Evolutionary conservation across 441 rosid species (phyloP), one percentile per base, ranked within the genome.

Genomic region (Aquilaria agallochum): DNA sequence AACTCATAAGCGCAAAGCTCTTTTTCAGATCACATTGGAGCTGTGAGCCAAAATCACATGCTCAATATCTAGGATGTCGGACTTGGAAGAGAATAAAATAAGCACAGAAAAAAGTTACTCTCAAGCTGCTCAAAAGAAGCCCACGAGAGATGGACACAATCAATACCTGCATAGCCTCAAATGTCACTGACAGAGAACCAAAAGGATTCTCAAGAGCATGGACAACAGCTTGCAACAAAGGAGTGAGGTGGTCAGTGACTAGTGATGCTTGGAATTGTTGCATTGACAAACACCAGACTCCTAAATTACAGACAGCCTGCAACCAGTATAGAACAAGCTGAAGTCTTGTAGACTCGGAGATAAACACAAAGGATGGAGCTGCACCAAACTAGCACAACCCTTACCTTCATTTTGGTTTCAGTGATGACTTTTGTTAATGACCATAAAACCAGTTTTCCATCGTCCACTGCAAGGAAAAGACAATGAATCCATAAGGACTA

Each of bases 221-320:
- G 65, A 83, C 70, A 58, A 78, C 76, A n/a, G 81, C 85, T 36
- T 11, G 65, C 73, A 86, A 64, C 50, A 79, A 32, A n/a, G 72
- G 55, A 31, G 69, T 51, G 45, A 81, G 81, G 69, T 69, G 72
- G 59, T 60, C 60, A 64, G 68, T 68, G 15, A 81, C 49, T 55
- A 71, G 36, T 11, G 67, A 52, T 1, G 60, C 70, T 47, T 77
- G 55, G 27, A 86, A 71, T 68, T 79, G 82, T 80, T 86, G 87
- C 65, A 83, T 78, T 11, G 88, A 78, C 67, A 78, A 62, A 59
- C 87, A 86, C 89, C 92, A 83, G 44, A 76, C 68, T 2, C 89
- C 83, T 50, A 81, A 65, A 64, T 80, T 81, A 65, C 88, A 80
- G 45, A 80, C 65, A 2, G 80, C 63, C 83, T 85, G 77, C 57